phyloP scores from a whole-genome alignment of 1,284 basidiomycete species.

The Calocybe gambosa region DNA sequence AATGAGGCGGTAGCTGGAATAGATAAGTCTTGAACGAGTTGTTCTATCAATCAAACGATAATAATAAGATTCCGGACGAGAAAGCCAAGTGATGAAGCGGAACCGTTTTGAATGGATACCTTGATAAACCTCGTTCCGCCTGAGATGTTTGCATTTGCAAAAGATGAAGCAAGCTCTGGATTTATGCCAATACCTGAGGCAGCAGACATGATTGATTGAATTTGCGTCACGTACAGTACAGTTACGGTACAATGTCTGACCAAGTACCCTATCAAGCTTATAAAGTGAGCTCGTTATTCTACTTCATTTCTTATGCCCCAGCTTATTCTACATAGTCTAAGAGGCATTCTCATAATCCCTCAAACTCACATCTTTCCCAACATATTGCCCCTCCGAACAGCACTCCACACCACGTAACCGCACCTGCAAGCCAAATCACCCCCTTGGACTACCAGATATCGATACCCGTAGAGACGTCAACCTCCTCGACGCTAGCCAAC shows the following conservation, averaged over 20 bases:
- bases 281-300: conserved; percentile 37
- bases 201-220: conserved; percentile 49
- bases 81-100: conserved; percentile 21
- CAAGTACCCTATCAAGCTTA: conserved; percentile 68
- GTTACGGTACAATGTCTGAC: conserved; percentile 18
- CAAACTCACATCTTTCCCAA: conserved; percentile 20
- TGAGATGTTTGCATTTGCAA: conserved; percentile 50
- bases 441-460: neutral
- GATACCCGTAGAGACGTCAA: neutral
- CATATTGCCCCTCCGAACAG: conserved; percentile 25
- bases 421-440: too few species aligned
- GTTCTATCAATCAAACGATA: conserved; percentile 48
- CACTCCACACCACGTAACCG: neutral
- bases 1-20: conserved; percentile 44
- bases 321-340: conserved; percentile 47
- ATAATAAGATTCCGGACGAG: conserved; percentile 20
- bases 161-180: conserved; percentile 43
- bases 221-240: neutral
- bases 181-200: conserved; percentile 60
- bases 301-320: conserved; percentile 7
- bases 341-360: conserved; percentile 43
- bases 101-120: conserved; percentile 69
- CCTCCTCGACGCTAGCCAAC: neutral
- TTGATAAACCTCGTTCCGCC: conserved; percentile 62
- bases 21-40: conserved; percentile 52